Evolutionary conservation across 305 asterid species (phyloP).

Genomic region (Fraxinus dipetala): DNA sequence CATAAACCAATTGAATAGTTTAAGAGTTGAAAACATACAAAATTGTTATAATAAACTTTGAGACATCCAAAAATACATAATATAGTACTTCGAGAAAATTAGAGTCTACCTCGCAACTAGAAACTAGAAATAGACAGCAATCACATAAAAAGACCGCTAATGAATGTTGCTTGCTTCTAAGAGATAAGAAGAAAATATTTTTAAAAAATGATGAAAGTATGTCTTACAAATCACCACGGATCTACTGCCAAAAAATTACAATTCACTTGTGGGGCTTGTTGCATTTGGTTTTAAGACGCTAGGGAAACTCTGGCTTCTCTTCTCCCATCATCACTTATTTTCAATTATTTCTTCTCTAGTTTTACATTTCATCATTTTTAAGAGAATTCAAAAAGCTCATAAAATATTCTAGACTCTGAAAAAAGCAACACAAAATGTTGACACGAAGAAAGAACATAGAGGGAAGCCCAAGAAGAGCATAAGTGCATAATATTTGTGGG

Average conservation of each 20-base stretch:
- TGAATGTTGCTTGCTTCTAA: not conserved
- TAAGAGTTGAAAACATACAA: no score
- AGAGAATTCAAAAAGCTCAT: not conserved
- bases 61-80: not conserved
- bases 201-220: not conserved
- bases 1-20: not conserved
- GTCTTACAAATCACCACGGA: not conserved
- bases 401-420: not conserved
- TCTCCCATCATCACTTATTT: not conserved
- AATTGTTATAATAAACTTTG: not conserved
- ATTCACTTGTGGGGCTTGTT: not conserved
- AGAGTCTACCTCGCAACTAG: not conserved
- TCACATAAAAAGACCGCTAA: not conserved
- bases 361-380: not conserved
- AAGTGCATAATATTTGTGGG: not conserved
- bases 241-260: not conserved
- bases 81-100: not conserved
- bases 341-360: not conserved
- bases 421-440: not conserved
- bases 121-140: not conserved
- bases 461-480: not conserved
- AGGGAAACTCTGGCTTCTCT: not conserved
- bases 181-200: not conserved
- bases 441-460: not conserved
- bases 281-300: not conserved